Percentiles rank a stretch among this genome's conserved stretches.
Evolutionary conservation across 139 green algal genomes (phyloP).

Genomic region (Zygnema cylindricum): DNA sequence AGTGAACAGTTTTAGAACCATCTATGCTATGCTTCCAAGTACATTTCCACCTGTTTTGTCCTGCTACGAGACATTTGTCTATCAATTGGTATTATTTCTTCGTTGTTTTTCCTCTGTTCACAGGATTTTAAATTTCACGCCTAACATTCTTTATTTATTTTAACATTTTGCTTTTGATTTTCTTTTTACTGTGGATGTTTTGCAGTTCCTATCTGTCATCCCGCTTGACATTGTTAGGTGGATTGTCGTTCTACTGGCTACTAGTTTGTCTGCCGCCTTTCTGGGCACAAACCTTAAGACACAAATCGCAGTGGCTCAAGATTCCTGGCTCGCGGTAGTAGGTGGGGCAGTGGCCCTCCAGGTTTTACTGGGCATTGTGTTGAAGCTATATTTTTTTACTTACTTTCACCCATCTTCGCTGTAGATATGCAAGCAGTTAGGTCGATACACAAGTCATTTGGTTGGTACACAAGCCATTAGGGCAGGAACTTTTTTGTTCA

Average conservation of each 20-base stretch:
- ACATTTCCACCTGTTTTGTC: no score
- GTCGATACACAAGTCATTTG: no score
- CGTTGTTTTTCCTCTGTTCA: not conserved
- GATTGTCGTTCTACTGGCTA: slow-evolving; percentile 42
- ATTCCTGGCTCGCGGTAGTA: slow-evolving; percentile 41
- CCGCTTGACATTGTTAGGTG: slow-evolving; percentile 50
- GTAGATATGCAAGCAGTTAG: no score
- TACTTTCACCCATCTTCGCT: slow-evolving; percentile 24
- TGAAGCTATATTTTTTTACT: slow-evolving; percentile 63
- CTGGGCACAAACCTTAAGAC: slow-evolving; percentile 39
- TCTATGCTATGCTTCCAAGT: no score
- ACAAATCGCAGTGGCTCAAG: slow-evolving; percentile 20
- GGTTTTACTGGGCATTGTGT: slow-evolving; percentile 37
- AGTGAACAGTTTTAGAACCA: no score
- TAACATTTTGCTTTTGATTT: no score
- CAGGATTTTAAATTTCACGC: not conserved
- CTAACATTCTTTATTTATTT: slow-evolving; percentile 10
- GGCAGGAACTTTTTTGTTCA: no score
- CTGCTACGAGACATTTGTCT: no score
- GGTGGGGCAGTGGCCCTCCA: slow-evolving; percentile 19
- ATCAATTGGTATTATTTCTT: not conserved
- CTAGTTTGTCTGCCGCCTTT: slow-evolving; percentile 42
- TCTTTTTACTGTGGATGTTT: not conserved
- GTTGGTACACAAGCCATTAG: no score
- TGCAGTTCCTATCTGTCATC: slow-evolving; percentile 59